phyloP scores from a whole-genome alignment of 2,329 filamentous ascomycete genomes.

The Fusarium lyarnte region DNA sequence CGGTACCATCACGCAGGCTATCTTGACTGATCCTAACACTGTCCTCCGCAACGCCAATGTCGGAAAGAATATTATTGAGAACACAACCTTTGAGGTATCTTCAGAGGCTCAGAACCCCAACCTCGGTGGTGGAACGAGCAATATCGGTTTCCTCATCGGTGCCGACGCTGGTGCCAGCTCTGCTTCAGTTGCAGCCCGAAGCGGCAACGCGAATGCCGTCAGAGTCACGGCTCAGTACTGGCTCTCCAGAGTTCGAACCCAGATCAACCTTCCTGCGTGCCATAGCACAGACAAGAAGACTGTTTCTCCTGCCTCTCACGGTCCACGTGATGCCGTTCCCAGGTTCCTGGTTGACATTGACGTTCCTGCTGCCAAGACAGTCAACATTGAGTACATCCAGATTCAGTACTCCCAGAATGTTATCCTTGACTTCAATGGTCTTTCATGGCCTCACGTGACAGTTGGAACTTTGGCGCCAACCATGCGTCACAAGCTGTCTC shows the following conservation, averaged over 20 bases:
- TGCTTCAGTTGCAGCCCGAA: constrained; percentile 41
- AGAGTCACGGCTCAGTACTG: constrained; percentile 29
- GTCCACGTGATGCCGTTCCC: constrained; percentile 24
- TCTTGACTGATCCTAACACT: constrained; percentile 44
- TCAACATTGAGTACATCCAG: constrained; percentile 36
- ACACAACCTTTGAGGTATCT: constrained; percentile 45
- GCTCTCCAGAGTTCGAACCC: constrained; percentile 27
- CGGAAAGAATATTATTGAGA: constrained; percentile 45
- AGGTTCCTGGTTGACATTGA: constrained; percentile 19
- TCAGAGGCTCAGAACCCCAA: constrained; percentile 27
- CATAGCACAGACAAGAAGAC: not conserved
- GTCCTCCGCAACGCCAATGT: constrained; percentile 44
- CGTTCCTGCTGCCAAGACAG: constrained; percentile 13
- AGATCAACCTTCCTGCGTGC: constrained; percentile 27
- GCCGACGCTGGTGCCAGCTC: constrained; percentile 38
- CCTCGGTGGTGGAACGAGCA: constrained; percentile 45
- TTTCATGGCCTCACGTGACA: constrained; percentile 28
- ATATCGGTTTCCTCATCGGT: constrained; percentile 30
- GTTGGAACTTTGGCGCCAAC: constrained; percentile 32
- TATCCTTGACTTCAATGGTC: constrained; percentile 11
- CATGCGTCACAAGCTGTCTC: not conserved
- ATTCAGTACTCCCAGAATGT: constrained; percentile 51
- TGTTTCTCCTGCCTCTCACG: constrained; percentile 3
- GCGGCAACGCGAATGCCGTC: constrained; percentile 25
- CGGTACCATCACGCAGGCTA: constrained; percentile 47